Base-by-base conservation (phyloP, 1,284 basidiomycete species). In the Cerrena zonata region DNA sequence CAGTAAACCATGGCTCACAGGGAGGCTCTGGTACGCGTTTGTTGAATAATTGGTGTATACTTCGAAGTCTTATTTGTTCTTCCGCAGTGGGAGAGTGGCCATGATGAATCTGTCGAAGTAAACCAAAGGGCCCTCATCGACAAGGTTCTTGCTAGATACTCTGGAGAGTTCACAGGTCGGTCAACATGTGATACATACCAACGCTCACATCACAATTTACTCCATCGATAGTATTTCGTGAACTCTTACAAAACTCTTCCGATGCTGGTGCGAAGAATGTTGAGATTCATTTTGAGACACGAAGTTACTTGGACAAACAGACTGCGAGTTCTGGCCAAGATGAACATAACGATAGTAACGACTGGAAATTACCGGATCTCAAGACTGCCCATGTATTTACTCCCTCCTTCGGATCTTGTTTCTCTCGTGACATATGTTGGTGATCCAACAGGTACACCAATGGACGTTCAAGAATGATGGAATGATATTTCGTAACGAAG, bases 101-200 rank as follows among this genome's bases (percentile, higher is more conserved):
- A 82, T 57, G 88, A 91, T 58, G 90, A 93, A 64, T 81, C 86
- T 2, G 90, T 96, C 2, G 90, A 94, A 63, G 94, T 98, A 49
- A 97, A 99, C 66, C 95, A 98, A 69, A 80, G 94, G 22, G 92
- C 91, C 7, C 75, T 95, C 47, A 94, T 95, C 52, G 91, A 94
- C 73, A 94, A 91, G 69, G 91, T 95, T 37, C 80, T 97, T 21
- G 91, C 94, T 18, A 78, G 95, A 41, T 99, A 98, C 66, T 91
- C 90, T 21, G 94, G 91, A 49, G 94, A 97, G 70, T 90, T 92
- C 59, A 94, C 92, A 3, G 81, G 83, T 80, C 56, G 53, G n/a
- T n/a, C n/a, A n/a, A n/a, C n/a, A n/a, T 72, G n/a, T n/a, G n/a
- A n/a, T n/a, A n/a, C n/a, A n/a, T n/a, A n/a, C n/a, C n/a, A n/a